Base-by-base conservation (phyloP, 2,329 filamentous ascomycete species). In the Alternaria ventricosa region DNA sequence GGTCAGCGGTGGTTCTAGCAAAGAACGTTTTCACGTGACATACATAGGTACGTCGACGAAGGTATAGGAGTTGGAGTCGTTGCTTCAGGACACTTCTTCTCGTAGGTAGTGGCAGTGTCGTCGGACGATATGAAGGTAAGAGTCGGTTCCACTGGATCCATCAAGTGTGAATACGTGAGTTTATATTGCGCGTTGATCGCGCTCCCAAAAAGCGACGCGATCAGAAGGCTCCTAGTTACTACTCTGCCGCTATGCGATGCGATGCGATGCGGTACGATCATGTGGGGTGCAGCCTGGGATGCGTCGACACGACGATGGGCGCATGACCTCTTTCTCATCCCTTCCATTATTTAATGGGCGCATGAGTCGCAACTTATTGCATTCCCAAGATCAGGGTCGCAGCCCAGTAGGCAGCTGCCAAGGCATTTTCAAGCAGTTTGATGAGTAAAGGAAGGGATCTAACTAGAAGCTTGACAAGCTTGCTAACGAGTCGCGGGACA, bases 41-140 rank as follows among this genome's bases (percentile, higher is more conserved):
- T 41, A 41, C 36, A 41, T n/a, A 41, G 6, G 36, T 41, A 41
- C n/a, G 36, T 41, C n/a, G 82, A 9, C 86, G 84, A 27, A 22
- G 46, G 25, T 23, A 41, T 60, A 23, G 56, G n/a, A 4, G 45
- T 28, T 0, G 33, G 33, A 15, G 44, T 60, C 4, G 53, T 54
- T n/a, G 54, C 25, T 56, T 44, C 28, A 11, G 49, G 54, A 25
- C 55, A 64, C 4, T 18, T 23, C n/a, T 56, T 50, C 28, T 51
- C 43, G 22, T 62, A 65, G 4, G 63, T 65, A 7, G 63, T 65
- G 25, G 63, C 59, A 27, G 60, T 59, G 6, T 44, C 55, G 30
- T 65, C 56, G 5, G 55, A 65, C 4, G 43, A 36, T 3, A 57
- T 30, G 3, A 55, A 43, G 3, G 55, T 62, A 8, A 65, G 36